phyloP scores from a whole-genome alignment of 495 filamentous ascomycete genomes.

The Penicillium longicatenatum region DNA sequence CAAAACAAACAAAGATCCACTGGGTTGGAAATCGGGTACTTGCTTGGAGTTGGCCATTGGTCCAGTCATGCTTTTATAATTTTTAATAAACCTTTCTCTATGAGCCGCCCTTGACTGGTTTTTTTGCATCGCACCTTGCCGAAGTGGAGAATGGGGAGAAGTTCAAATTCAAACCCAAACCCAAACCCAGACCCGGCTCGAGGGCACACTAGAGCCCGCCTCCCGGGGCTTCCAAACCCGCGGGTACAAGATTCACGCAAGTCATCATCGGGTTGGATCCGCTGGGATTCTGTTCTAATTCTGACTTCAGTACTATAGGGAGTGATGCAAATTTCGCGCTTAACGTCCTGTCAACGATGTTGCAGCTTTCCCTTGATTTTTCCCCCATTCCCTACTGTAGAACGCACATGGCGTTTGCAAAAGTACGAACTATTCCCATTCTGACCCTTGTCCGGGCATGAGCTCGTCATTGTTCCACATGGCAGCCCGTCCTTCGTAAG shows the following conservation, averaged over 20 bases:
- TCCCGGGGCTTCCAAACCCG: neutral
- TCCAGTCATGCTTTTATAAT: no score
- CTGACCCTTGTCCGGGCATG: neutral
- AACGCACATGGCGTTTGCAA: constrained; percentile 1
- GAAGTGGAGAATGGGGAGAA: neutral
- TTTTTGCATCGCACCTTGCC: neutral
- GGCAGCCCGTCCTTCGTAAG: neutral
- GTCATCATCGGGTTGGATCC: constrained; percentile 1
- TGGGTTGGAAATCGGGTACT: neutral
- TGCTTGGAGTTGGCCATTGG: neutral
- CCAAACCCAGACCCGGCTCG: constrained; percentile 5
- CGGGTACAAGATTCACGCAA: constrained; percentile 12
- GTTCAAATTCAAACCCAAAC: neutral
- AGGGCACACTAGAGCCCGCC: constrained; percentile 7
- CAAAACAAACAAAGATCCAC: neutral
- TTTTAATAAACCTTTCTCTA: no score
- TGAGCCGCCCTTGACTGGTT: neutral
- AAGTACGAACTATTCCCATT: constrained; percentile 22
- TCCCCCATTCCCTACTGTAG: no score
- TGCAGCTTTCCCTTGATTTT: neutral
- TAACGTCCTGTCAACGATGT: neutral
- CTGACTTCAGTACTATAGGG: no score
- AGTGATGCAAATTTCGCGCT: neutral
- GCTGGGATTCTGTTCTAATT: neutral
- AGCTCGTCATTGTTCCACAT: constrained; percentile 2